These are phyloP conservation scores for Moniliophthora roreri DNA, from an alignment of 1,284 basidiomycete species.

Conservation along the genomic window DNA sequence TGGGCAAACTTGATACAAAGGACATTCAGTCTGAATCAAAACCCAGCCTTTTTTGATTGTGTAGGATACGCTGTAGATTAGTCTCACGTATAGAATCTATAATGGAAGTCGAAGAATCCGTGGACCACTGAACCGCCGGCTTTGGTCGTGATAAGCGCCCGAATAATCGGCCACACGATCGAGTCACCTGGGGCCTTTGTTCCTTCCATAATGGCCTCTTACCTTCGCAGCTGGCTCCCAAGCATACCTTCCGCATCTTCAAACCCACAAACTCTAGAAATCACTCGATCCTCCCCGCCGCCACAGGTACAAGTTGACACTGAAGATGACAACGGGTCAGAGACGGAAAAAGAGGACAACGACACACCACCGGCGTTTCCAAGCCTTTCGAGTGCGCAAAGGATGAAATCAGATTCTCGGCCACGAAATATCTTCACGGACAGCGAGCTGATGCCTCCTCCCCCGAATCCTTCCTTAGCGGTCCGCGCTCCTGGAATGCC, in stretches of 20 bases:
- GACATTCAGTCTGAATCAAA: background rate
- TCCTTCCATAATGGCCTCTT: conserved; percentile 39
- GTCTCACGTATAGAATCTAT: too few relatives aligned
- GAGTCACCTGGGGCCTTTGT: background rate
- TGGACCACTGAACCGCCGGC: too few relatives aligned
- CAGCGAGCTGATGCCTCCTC: conserved; percentile 69
- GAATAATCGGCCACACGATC: background rate
- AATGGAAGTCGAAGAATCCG: too few relatives aligned
- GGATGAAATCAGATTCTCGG: conserved; percentile 31
- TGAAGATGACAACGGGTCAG: conserved; percentile 51
- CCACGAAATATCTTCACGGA: conserved; percentile 52
- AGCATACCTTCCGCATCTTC: conserved; percentile 28
- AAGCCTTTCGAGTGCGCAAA: conserved; percentile 77
- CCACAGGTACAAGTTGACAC: conserved; percentile 35
- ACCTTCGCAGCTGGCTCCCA: conserved; percentile 49
- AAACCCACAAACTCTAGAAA: conserved; percentile 25
- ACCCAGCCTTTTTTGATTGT: too few relatives aligned
- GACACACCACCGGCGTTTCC: conserved; percentile 86
- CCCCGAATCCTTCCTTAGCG: conserved; percentile 51
- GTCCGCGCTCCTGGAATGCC: conserved; percentile 45
- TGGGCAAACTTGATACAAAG: conserved; percentile 6
- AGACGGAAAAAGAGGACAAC: conserved; percentile 55
- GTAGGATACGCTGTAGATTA: too few relatives aligned
- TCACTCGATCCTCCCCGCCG: conserved; percentile 38
- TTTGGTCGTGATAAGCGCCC: too few relatives aligned